phyloP scores from a whole-genome alignment of 2,329 filamentous ascomycete genomes.

The Colletotrichum destructivum region DNA sequence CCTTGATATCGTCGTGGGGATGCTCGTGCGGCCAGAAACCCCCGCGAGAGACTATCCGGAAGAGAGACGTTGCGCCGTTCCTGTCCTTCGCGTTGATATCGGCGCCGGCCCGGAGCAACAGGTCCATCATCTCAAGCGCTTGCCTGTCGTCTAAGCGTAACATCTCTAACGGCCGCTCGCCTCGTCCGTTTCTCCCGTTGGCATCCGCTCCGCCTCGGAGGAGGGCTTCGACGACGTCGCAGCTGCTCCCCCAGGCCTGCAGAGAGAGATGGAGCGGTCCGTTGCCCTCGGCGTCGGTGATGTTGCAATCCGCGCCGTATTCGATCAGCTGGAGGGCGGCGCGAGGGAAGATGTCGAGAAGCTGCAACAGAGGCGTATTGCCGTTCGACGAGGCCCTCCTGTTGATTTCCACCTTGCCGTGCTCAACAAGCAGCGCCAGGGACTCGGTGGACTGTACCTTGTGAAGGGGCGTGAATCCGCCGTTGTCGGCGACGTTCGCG shows the following conservation, averaged over 20 bases:
- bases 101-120: constrained; percentile 44
- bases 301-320: constrained; percentile 43
- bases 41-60: constrained; percentile 10
- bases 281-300: constrained; percentile 44
- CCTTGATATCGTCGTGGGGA: constrained; percentile 13
- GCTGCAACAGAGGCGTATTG: constrained; percentile 44
- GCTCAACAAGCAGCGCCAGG: constrained; percentile 46
- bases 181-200: constrained; percentile 42
- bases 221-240: constrained; percentile 30
- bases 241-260: background rate
- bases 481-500: constrained; percentile 40
- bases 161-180: constrained; percentile 41
- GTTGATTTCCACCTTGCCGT: constrained; percentile 47
- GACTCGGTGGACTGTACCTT: constrained; percentile 4
- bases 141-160: background rate
- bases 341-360: background rate
- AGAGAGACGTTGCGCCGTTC: constrained; percentile 43
- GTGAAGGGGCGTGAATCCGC: constrained; percentile 43
- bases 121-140: background rate
- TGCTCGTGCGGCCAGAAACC: background rate
- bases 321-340: constrained; percentile 35
- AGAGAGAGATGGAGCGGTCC: constrained; percentile 43
- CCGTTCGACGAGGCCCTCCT: constrained; percentile 36
- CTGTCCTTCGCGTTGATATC: constrained; percentile 44
- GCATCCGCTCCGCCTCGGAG: constrained; percentile 45